Evolutionary conservation across 345 rosid genomes (phyloP).

Genomic region (Turnera subulata): DNA sequence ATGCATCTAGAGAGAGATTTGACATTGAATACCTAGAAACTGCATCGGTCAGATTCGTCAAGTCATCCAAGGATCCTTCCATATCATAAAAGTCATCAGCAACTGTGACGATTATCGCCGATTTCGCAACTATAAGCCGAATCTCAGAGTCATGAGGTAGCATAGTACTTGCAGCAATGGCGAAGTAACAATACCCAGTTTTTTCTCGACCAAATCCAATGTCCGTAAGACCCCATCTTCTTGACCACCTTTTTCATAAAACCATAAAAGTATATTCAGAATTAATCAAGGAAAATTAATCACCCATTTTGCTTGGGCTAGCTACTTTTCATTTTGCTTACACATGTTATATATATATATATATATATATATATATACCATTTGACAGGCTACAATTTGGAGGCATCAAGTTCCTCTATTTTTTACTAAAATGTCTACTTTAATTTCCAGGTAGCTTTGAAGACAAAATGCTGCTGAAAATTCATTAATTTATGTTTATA

Average conservation of each 20-base stretch:
- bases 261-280: background rate
- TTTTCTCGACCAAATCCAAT: conserved; percentile 70
- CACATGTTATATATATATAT: too few species aligned
- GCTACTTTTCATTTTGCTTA: too few species aligned
- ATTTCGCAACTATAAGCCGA: conserved; percentile 38
- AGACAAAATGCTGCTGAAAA: too few species aligned
- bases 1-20: too few species aligned
- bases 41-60: conserved; percentile 42
- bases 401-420: too few species aligned
- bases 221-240: conserved; percentile 38
- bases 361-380: too few species aligned
- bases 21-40: conserved; percentile 35
- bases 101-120: conserved; percentile 44
- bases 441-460: too few species aligned
- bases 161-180: conserved; percentile 28
- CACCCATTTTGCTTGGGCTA: too few species aligned
- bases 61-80: conserved; percentile 46
- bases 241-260: conserved; percentile 44
- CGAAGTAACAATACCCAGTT: conserved; percentile 57
- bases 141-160: conserved; percentile 35
- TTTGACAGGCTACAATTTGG: too few species aligned
- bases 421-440: too few species aligned
- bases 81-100: conserved; percentile 67
- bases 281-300: too few species aligned
- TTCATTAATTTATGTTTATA: background rate